Conservation (phyloP, 2,329 filamentous ascomycete genomes). For the Sarocladium kiliense region DNA sequence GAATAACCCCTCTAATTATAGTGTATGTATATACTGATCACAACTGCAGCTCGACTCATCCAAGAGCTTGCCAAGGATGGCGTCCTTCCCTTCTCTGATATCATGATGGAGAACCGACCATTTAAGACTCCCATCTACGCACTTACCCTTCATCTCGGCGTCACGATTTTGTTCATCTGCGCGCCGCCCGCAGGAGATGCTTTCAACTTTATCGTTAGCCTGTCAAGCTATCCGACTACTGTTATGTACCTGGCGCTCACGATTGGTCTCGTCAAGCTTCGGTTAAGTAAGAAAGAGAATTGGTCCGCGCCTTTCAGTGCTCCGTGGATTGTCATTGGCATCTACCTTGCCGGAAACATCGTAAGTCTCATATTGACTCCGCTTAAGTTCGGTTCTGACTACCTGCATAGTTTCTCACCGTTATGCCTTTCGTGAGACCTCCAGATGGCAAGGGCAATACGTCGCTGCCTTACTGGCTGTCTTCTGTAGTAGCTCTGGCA, state of each 20-base stretch:
- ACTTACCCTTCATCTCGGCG: slow-evolving; percentile 15
- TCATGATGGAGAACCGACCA: slow-evolving; percentile 20
- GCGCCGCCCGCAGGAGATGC: slow-evolving; percentile 18
- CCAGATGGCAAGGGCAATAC: background rate
- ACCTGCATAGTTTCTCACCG: background rate
- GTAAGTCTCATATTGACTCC: no score
- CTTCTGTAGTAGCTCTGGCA: background rate
- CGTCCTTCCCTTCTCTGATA: slow-evolving; percentile 17
- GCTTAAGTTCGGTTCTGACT: background rate
- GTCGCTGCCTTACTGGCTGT: background rate
- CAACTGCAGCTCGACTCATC: slow-evolving; percentile 12
- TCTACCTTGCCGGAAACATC: slow-evolving; percentile 1
- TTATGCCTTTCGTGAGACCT: background rate
- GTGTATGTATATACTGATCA: no score
- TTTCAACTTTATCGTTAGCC: slow-evolving; percentile 18
- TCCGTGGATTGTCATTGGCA: slow-evolving; percentile 14
- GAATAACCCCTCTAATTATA: no score
- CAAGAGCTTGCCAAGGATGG: slow-evolving; percentile 14
- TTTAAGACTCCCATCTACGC: slow-evolving; percentile 18
- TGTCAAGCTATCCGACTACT: slow-evolving; percentile 16
- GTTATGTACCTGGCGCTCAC: slow-evolving; percentile 15
- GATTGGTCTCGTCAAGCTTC: slow-evolving; percentile 16
- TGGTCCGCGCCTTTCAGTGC: slow-evolving; percentile 14
- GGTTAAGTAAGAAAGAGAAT: slow-evolving; percentile 14
- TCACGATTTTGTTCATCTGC: slow-evolving; percentile 19